Base-by-base conservation (phyloP, 371 early-diverging fungal genomes). In the Mucor sp. region DNA sequence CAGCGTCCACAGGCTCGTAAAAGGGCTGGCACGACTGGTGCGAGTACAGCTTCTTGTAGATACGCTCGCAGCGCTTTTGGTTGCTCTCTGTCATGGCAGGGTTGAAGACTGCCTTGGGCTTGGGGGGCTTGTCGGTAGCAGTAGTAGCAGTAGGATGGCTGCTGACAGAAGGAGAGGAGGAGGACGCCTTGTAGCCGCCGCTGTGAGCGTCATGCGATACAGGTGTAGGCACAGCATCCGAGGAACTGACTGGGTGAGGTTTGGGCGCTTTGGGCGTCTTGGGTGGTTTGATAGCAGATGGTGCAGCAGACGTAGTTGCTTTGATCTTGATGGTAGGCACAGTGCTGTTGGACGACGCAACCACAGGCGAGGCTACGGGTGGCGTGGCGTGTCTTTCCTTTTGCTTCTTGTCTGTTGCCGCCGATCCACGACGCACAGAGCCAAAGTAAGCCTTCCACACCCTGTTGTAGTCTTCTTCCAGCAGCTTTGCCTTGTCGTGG, bases 1-100 rank as follows among this genome's bases (percentile, higher is more conserved):
- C 74, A 21, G 92, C 94, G 77, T 99, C 99, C n/a, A 99, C 97
- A 39, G 83, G 83, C 14, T 80, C 71, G 65, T 77, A 69, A 39
- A 83, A 80, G 11, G 80, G 76, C 19, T 63, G 74, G 0, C 81
- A 70, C 9, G 75, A 72, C 44, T 77, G 80, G 21, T 75, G 76
- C 0, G 74, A 57, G 74, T 75, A 76, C 12, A 84, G 32, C 39
- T 78, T 78, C 17, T 74, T 72, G 28, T 81, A 33, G 15, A 84
- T 71, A 6, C 76, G 79, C 17, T 72, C 73, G 58, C 81, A 79
- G 17, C 65, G 65, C n/a, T 69, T 65, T 25, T 68, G 70, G 57
- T 81, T 84, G 43, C 65, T 63, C n/a, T 74, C 70, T 33, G 74
- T 74, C 80, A 84, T 81, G 1, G 17, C 33, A 32, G 72, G 39